These are phyloP conservation scores for Globisporangium parvum DNA, from an alignment of 352 stramenopile species.

Conservation along the genomic window DNA sequence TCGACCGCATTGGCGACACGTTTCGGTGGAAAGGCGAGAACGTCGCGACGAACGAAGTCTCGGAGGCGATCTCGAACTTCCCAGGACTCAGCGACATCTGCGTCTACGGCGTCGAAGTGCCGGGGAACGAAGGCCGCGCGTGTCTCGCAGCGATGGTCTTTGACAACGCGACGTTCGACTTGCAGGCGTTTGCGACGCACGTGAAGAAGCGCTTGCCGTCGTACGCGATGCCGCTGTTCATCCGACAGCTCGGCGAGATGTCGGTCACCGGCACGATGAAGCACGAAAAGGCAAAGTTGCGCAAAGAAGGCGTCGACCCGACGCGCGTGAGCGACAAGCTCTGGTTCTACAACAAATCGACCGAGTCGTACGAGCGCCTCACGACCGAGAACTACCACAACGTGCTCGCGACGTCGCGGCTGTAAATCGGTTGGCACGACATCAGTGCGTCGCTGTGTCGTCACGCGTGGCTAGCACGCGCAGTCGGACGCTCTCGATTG, in stretches of 20 bases:
- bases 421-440: conserved; percentile 15
- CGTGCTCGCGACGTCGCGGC: conserved; percentile 43
- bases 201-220: conserved; percentile 40
- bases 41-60: conserved; percentile 88
- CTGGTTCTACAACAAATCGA: conserved; percentile 50
- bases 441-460: too few species aligned
- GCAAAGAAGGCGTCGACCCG: conserved; percentile 75
- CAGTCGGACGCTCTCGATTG: too few species aligned
- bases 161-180: conserved; percentile 46
- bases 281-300: conserved; percentile 87
- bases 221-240: conserved; percentile 83
- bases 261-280: conserved; percentile 90
- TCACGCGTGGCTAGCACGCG: too few species aligned
- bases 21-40: conserved; percentile 94
- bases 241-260: conserved; percentile 68
- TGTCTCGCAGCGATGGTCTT: conserved; percentile 85
- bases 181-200: conserved; percentile 46
- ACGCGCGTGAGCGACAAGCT: conserved; percentile 44
- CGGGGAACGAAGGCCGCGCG: conserved; percentile 69
- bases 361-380: conserved; percentile 43
- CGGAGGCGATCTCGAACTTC: conserved; percentile 71
- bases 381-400: conserved; percentile 53
- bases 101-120: conserved; percentile 70
- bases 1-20: conserved; percentile 90
- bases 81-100: conserved; percentile 71